Conservation (phyloP, 805 yeast species). For the Ogataea naganishii region DNA sequence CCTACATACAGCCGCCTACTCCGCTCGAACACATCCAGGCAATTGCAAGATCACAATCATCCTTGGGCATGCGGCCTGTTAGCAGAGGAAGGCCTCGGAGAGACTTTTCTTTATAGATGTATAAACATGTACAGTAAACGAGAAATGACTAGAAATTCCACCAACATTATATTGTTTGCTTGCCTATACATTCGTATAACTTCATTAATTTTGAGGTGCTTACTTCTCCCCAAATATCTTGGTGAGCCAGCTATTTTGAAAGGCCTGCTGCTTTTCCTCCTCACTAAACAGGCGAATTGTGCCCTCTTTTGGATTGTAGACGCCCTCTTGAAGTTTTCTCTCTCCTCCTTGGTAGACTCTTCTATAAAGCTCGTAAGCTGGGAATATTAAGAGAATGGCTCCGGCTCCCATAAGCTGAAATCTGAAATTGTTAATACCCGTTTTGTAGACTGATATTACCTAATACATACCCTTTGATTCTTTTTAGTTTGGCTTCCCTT, state of each 20-base stretch:
- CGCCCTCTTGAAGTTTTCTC: slow-evolving; percentile 37
- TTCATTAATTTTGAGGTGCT: slow-evolving; percentile 33
- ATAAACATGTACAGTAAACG: not conserved
- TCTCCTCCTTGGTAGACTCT: slow-evolving; percentile 30
- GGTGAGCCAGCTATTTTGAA: slow-evolving; percentile 29
- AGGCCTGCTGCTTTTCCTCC: slow-evolving; percentile 29
- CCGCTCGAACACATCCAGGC: slow-evolving; percentile 13
- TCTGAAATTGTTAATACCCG: too few relatives aligned
- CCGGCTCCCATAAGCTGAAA: slow-evolving; percentile 25
- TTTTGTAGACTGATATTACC: too few relatives aligned
- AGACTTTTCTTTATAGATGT: too few relatives aligned
- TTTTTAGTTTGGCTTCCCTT: too few relatives aligned
- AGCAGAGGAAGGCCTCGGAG: slow-evolving; percentile 1
- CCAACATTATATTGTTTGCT: not conserved
- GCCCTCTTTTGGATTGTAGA: slow-evolving; percentile 32
- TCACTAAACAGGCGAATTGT: slow-evolving; percentile 33
- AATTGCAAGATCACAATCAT: slow-evolving; percentile 14
- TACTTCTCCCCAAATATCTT: slow-evolving; percentile 33
- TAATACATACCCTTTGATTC: too few relatives aligned
- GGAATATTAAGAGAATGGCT: slow-evolving; percentile 17
- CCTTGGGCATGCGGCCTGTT: slow-evolving; percentile 10
- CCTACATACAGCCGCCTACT: slow-evolving; percentile 10
- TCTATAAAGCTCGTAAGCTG: slow-evolving; percentile 23
- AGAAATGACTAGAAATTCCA: not conserved
- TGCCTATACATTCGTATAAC: slow-evolving; percentile 25